A percentile compares a stretch with the other conserved stretches of the same genome.
These are phyloP conservation scores for Yamadazyma sp. DNA, from an alignment of 1,139 yeast genomes.

Conservation along the genomic window DNA sequence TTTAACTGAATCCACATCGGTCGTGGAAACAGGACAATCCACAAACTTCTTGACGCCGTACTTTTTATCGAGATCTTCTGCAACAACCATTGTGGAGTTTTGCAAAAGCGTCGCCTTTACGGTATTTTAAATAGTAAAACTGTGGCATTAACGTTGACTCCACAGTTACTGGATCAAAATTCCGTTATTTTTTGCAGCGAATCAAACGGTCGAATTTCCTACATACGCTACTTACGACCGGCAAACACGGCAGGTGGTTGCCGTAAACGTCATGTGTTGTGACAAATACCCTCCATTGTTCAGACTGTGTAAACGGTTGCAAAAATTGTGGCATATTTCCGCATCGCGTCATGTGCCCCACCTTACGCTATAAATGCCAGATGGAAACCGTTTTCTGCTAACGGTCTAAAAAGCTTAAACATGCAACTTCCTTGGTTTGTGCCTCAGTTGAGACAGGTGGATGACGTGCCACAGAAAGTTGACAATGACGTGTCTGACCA, in stretches of 20 bases:
- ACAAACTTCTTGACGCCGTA: constrained; percentile 20
- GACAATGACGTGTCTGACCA: not conserved
- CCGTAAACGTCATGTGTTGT: too few species aligned
- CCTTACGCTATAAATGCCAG: too few species aligned
- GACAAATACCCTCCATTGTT: too few species aligned
- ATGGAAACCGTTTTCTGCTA: too few species aligned
- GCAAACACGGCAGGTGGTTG: too few species aligned
- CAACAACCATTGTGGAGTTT: constrained; percentile 4
- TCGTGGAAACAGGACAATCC: constrained; percentile 22
- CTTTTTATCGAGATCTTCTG: constrained; percentile 4
- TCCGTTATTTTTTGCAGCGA: too few species aligned
- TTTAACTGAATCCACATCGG: constrained; percentile 2
- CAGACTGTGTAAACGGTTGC: not conserved
- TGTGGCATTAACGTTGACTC: constrained; percentile 1
- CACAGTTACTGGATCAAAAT: constrained; percentile 5
- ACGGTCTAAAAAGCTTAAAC: not conserved
- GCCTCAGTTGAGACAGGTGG: constrained; percentile 21
- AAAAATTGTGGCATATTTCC: not conserved
- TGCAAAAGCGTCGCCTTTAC: not conserved
- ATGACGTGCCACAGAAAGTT: constrained; percentile 6
- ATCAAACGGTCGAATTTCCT: too few species aligned
- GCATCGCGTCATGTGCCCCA: too few species aligned
- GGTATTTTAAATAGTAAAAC: not conserved
- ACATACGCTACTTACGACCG: too few species aligned
- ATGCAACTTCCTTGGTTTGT: constrained; percentile 20